Evolutionary conservation across 2,329 filamentous ascomycete species (phyloP).

Genomic region (Mollisia scopiformis): DNA sequence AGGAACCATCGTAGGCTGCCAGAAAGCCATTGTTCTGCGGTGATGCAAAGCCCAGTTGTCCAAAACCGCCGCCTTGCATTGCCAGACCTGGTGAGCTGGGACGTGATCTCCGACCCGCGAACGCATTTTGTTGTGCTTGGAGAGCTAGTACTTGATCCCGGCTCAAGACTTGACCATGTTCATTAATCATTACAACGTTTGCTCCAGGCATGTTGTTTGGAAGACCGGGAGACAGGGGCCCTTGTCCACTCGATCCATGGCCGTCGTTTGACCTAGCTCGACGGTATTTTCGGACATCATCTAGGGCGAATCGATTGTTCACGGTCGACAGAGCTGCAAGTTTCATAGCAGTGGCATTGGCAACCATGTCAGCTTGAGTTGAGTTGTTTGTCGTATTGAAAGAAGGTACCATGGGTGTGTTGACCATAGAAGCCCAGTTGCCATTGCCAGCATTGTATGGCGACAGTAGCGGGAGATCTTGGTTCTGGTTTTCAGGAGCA

Average conservation of each 20-base stretch:
- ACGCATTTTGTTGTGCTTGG: slow-evolving; percentile 64
- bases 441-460: slow-evolving; percentile 80
- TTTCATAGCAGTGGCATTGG: slow-evolving; percentile 99
- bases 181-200: slow-evolving; percentile 93
- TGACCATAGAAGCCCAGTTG: slow-evolving; percentile 98
- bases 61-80: slow-evolving; percentile 70
- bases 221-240: slow-evolving; percentile 67
- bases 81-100: slow-evolving; percentile 88
- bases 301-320: slow-evolving; percentile 95
- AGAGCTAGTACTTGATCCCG: slow-evolving; percentile 84
- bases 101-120: slow-evolving; percentile 76
- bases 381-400: slow-evolving; percentile 65
- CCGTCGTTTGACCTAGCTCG: slow-evolving; percentile 88
- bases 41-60: slow-evolving; percentile 74
- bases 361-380: slow-evolving; percentile 91
- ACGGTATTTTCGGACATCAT: slow-evolving; percentile 96
- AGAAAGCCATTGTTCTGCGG: slow-evolving; percentile 95
- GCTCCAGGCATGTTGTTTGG: slow-evolving; percentile 67
- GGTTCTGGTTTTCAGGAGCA: slow-evolving; percentile 66
- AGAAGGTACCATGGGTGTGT: slow-evolving; percentile 91
- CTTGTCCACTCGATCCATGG: slow-evolving; percentile 59
- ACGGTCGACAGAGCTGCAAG: slow-evolving; percentile 95
- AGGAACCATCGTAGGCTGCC: slow-evolving; percentile 79
- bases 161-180: slow-evolving; percentile 84
- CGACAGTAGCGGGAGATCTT: slow-evolving; percentile 83